Evolutionary conservation across 2,329 filamentous ascomycete species (phyloP), one percentile per base, ranked within the genome.

Genomic region (Pseudogymnoascus verrucosus): DNA sequence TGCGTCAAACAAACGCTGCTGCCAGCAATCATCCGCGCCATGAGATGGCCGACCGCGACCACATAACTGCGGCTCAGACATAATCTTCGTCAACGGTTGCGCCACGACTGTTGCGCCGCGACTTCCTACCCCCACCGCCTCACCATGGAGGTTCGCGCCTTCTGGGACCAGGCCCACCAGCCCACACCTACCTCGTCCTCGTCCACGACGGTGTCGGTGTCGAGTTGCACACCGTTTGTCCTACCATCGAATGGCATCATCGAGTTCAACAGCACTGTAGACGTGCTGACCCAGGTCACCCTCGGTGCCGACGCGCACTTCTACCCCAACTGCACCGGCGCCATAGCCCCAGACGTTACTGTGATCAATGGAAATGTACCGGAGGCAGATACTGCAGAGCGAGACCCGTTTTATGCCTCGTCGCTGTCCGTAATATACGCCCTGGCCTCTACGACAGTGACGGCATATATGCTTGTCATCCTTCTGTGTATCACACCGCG

Each of bases 401-500:
- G 85, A 67, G 91, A 96, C 71, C 92, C 92, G 7, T 99, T 99
- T 76, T 96, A 96, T 76, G 89, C 93, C 63, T 96, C 93, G 39
- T 92, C 91, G 19, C 93, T 95, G 51, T 93, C 95, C 12, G 92
- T 96, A 76, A 89, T 90, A 71, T 99, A 97, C 73, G 93, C 93
- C 54, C 89, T 98, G 62, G 92, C 92, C 63, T 90, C 92, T 14
- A 91, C 91, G 16, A 98, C 93, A 0, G 89, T 96, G 63, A 88
- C 96, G 60, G 89, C 92, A 60, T 98, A 96, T 77, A 89, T 96
- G 73, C 85, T 98, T 57, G 89, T 97, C 69, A 90, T 96, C 67
- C 96, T 97, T 84, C 86, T 98, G 39, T 85, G 96, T 72, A 92
- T 97, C 70, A 96, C 92, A 0, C 93, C 93, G n/a, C 87, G 93